A percentile compares a stretch with the other conserved stretches of the same genome.
Conservation (phyloP, 768 basidiomycete species). For the Tricholoma furcatifolium region DNA sequence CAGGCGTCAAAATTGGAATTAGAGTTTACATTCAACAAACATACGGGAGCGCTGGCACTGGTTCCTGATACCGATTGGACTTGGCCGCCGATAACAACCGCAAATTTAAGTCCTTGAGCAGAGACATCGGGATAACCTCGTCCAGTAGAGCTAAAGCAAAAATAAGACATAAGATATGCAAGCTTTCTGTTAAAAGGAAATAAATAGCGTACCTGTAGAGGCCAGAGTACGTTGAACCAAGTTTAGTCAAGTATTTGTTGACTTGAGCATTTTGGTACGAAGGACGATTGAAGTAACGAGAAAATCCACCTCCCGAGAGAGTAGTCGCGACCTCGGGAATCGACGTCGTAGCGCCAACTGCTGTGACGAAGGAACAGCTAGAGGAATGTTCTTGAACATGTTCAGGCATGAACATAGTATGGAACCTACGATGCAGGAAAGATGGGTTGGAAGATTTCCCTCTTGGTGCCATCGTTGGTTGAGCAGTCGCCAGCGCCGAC, state of each 20-base stretch:
- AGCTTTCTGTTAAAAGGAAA: neutral
- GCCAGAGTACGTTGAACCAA: slow-evolving; percentile 47
- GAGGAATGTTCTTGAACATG: neutral
- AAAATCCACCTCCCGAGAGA: slow-evolving; percentile 71
- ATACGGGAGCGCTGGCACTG: slow-evolving; percentile 56
- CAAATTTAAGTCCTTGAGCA: slow-evolving; percentile 54
- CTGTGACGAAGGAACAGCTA: slow-evolving; percentile 64
- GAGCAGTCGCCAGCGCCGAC: slow-evolving; percentile 59
- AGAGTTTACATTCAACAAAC: slow-evolving; percentile 11
- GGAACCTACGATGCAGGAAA: slow-evolving; percentile 46
- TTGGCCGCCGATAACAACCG: slow-evolving; percentile 50
- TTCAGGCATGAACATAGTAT: neutral
- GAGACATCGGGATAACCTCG: slow-evolving; percentile 61
- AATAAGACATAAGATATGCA: neutral
- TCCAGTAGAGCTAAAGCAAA: slow-evolving; percentile 36
- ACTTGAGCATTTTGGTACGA: slow-evolving; percentile 51
- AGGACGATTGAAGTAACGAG: slow-evolving; percentile 51
- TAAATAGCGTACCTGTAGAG: slow-evolving; percentile 46
- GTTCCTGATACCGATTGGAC: slow-evolving; percentile 48
- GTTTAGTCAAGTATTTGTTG: slow-evolving; percentile 35
- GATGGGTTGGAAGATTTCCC: slow-evolving; percentile 49
- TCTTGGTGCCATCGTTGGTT: slow-evolving; percentile 41
- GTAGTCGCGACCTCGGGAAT: slow-evolving; percentile 57
- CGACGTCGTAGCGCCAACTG: slow-evolving; percentile 62
- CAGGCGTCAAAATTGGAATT: neutral